These are phyloP conservation scores for Euphorbia tirucalli DNA, from an alignment of 345 rosid species.

Conservation along the genomic window DNA sequence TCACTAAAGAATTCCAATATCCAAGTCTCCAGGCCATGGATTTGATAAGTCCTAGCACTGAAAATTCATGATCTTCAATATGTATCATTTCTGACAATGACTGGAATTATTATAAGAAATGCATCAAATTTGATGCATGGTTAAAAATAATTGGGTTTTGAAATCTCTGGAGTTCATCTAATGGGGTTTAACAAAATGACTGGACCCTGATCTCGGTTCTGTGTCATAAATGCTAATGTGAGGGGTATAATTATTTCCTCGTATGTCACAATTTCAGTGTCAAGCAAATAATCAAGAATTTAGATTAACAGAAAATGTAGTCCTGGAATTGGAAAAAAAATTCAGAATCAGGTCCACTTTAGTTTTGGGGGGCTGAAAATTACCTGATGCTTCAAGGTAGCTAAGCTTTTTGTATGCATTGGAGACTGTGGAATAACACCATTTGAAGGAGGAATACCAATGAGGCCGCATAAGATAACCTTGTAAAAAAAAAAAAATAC, in stretches of 20 bases:
- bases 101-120: neutral
- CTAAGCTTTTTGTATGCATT: slow-evolving; percentile 95
- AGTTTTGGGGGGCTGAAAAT: slow-evolving; percentile 6
- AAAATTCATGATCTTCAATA: neutral
- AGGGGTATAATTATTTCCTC: neutral
- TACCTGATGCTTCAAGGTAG: slow-evolving; percentile 93
- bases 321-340: neutral
- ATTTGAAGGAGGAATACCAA: slow-evolving; percentile 95
- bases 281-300: neutral
- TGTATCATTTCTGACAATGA: neutral
- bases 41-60: neutral
- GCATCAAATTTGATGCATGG: neutral
- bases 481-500: slow-evolving; percentile 26
- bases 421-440: slow-evolving; percentile 99
- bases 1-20: too few relatives aligned
- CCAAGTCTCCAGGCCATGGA: too few relatives aligned
- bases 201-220: neutral
- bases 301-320: neutral
- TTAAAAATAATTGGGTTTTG: neutral
- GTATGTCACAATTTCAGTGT: neutral
- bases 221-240: slow-evolving; percentile 1
- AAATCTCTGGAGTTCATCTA: neutral
- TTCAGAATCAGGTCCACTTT: slow-evolving; percentile 11
- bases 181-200: neutral
- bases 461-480: slow-evolving; percentile 85